Conservation (phyloP, 495 filamentous ascomycete species). For the Lasiosphaeria miniovina region DNA sequence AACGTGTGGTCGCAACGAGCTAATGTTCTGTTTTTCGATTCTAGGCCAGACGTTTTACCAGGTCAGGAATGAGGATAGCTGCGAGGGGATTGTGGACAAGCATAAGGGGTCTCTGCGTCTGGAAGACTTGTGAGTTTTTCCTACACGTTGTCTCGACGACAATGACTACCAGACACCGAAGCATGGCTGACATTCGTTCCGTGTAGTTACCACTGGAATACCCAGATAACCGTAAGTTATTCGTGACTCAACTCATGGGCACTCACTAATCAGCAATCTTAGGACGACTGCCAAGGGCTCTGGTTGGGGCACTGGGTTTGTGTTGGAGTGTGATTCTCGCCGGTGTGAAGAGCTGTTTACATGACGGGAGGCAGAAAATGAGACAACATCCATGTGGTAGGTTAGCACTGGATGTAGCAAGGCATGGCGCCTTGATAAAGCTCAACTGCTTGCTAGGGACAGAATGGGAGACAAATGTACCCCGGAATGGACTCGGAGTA, state of each 20-base stretch:
- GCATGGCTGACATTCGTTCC: background rate
- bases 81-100: conserved; percentile 12
- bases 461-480: too few relatives aligned
- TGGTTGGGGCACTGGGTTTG: conserved; percentile 16
- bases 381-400: too few relatives aligned
- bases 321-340: conserved; percentile 8
- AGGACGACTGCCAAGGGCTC: conserved; percentile 13
- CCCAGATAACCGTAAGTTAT: conserved; percentile 11
- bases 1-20: too few relatives aligned
- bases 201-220: conserved; percentile 12
- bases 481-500: too few relatives aligned
- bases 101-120: conserved; percentile 7
- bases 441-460: too few relatives aligned
- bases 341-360: too few relatives aligned
- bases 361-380: too few relatives aligned
- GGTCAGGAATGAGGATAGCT: conserved; percentile 9
- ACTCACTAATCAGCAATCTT: background rate
- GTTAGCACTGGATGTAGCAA: too few relatives aligned
- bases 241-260: background rate
- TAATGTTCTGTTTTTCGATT: background rate
- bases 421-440: too few relatives aligned
- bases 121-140: conserved; percentile 9
- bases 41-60: conserved; percentile 15
- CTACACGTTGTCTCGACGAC: background rate
- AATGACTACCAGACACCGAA: background rate